Conservation (phyloP, 306 rosid species). For the Vigna mungo region DNA sequence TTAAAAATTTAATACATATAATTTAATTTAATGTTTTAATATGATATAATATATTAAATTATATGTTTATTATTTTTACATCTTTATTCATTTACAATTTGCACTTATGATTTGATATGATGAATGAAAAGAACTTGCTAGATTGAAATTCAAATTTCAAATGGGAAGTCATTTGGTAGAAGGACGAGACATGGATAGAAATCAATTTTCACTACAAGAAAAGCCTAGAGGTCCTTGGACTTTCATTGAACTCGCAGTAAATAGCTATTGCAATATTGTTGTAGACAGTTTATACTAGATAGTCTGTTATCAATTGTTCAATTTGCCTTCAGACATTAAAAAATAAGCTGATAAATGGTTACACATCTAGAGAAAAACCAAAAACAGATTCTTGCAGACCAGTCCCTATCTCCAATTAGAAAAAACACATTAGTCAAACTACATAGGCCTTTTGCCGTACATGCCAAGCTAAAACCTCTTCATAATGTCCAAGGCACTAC, state of each 20-base stretch:
- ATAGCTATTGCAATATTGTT: no score
- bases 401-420: not conserved
- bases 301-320: no score
- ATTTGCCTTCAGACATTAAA: not conserved
- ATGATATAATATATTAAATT: no score
- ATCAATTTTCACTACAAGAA: not conserved
- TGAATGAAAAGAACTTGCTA: not conserved
- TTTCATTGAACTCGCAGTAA: no score
- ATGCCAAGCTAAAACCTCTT: constrained; percentile 58
- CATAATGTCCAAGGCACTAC: no score
- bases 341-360: constrained; percentile 4
- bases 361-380: constrained; percentile 14
- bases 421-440: constrained; percentile 47
- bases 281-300: no score
- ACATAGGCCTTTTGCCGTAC: constrained; percentile 52
- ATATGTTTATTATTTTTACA: not conserved
- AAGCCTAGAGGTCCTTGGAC: no score
- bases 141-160: constrained; percentile 15
- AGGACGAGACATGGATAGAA: constrained; percentile 4
- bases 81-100: not conserved
- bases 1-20: no score
- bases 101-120: not conserved
- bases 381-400: constrained; percentile 1
- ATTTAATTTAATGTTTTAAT: no score
- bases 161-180: constrained; percentile 25